Base-by-base conservation (phyloP, 2,329 filamentous ascomycete species). In the Paecilomyces formosus region DNA sequence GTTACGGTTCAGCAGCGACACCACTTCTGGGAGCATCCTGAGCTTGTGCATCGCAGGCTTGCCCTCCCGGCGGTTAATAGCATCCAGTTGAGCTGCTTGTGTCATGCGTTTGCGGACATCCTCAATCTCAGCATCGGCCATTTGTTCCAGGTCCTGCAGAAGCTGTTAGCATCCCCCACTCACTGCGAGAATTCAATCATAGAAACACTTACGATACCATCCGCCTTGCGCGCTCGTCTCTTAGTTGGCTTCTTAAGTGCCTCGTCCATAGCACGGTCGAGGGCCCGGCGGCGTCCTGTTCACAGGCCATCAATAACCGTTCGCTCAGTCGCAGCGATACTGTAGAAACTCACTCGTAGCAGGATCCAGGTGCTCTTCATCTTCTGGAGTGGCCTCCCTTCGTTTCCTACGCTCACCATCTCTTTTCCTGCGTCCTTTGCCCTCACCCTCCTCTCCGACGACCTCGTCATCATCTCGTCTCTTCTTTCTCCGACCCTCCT, bases 31-130 rank as follows among this genome's bases (percentile, higher is more conserved):
- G 15, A 99, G 85, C 65, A 99, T 88, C 77, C 92, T 92, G 53
- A 99, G 84, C 79, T 99, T 99, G 78, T 96, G 88, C 60, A 92
- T 85, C 30, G 94, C 94, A 0, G 93, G 91, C 68, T 90, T 82
- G 64, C 88, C 87, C 55, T 86, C 82, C 64, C 88, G 84, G 66
- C 94, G 92, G 45, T 90, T 91, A 57, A 86, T 79, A 66, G 93
- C 92, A 74, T 99, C 94, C 39, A 86, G 85, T 73, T 92, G 85
- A 60, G 93, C 96, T 15, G 94, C 94, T 64, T 86, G 83, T 65
- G 94, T 92, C 92, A 99, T 99, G 58, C 87, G 86, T 57, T 89
- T 82, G 69, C 94, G 94, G 72, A 99, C 88, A 54, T 88, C 82
- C 58, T 90, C 90, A 63, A 99, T 92, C 69, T 95, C 88, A 52